phyloP scores from a whole-genome alignment of 306 rosid genomes.

The Lathyrus sativus region DNA sequence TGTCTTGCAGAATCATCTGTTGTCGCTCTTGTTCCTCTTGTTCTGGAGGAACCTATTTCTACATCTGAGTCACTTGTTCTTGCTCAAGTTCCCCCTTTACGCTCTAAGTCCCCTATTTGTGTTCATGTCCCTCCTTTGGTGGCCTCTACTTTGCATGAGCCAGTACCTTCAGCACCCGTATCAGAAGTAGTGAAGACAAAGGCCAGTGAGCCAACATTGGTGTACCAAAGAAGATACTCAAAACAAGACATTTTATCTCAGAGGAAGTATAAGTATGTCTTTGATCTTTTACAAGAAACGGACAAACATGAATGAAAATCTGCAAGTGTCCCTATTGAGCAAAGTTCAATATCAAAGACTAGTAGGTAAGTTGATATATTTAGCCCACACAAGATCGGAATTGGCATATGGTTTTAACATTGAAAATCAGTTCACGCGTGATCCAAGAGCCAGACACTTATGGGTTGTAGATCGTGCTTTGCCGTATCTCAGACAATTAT shows the following conservation, averaged over 20 bases:
- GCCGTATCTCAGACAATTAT: background rate
- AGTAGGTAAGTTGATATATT: background rate
- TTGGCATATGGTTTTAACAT: background rate
- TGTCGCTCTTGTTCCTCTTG: background rate
- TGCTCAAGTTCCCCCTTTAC: background rate
- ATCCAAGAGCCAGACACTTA: background rate
- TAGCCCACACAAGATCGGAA: background rate
- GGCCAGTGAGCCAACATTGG: background rate
- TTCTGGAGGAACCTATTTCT: background rate
- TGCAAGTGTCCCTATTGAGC: background rate
- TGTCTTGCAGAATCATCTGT: background rate
- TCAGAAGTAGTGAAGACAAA: conserved; percentile 2
- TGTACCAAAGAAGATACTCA: background rate
- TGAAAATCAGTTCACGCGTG: background rate
- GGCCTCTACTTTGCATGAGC: background rate
- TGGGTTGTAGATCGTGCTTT: background rate
- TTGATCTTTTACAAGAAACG: background rate
- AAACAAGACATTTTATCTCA: background rate
- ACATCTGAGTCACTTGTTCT: background rate
- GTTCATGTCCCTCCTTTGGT: background rate
- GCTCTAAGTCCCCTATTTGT: background rate
- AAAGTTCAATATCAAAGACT: background rate
- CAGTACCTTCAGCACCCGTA: background rate
- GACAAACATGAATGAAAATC: background rate
- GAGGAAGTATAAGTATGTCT: background rate